phyloP scores from a whole-genome alignment of 768 basidiomycete genomes.

The Psilocybe cubensis region DNA sequence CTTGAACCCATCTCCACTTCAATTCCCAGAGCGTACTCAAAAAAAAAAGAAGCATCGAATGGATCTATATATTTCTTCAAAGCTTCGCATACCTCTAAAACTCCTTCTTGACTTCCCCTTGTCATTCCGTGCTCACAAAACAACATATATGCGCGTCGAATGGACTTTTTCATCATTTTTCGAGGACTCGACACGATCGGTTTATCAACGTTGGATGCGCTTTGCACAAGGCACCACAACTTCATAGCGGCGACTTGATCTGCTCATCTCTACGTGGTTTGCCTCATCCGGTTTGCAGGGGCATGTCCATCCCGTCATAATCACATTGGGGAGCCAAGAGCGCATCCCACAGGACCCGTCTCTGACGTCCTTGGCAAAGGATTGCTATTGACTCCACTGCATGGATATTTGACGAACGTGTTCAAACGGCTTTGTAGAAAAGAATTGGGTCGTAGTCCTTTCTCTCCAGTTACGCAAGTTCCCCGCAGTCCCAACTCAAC shows the following conservation, averaged over 20 bases:
- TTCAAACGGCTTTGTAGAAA: not conserved
- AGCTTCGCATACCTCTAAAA: no score
- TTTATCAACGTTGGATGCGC: no score
- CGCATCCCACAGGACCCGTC: not conserved
- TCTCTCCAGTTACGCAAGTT: constrained; percentile 1
- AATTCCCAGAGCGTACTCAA: no score
- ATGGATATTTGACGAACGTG: constrained; percentile 1
- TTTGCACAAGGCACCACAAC: no score
- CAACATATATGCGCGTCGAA: no score
- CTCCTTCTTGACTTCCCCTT: no score
- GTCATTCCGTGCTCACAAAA: no score
- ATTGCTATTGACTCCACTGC: not conserved
- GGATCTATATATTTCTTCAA: no score
- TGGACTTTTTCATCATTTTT: no score
- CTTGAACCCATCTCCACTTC: not conserved
- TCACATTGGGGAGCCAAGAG: not conserved
- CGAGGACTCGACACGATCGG: no score
- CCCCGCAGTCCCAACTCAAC: not conserved
- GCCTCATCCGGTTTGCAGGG: not conserved
- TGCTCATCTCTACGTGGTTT: not conserved
- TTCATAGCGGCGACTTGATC: no score
- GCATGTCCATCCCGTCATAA: not conserved
- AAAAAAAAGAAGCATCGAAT: no score
- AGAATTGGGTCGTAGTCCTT: not conserved
- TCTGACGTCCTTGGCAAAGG: not conserved